Evolutionary conservation across 352 stramenopile species (phyloP), one percentile per base, ranked within the genome.

Genomic region (Phytophthora pisi): DNA sequence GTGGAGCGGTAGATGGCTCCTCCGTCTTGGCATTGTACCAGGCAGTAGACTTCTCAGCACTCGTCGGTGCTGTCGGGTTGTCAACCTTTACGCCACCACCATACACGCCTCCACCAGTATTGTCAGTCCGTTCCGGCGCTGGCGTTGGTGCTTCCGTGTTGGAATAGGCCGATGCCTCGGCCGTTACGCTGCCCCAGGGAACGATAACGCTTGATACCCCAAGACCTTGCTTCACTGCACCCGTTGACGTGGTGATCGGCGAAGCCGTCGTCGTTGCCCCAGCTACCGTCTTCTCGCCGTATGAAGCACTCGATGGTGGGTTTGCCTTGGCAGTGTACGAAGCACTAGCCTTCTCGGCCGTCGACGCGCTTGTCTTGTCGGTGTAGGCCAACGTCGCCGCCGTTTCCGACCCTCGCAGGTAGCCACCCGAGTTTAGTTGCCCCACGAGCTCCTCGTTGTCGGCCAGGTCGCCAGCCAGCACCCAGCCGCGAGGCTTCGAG

Each of bases 361-460:
- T 42, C 11, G 36, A 16, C n/a, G 16, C n/a, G 18, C 23, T 47
- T 23, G 51, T 24, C 23, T 57, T 57, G 10, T 46, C 51, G 11
- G 5, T 36, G 42, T 54, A 53, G n/a, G 42, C n/a, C 26, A 24
- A 56, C 18, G 36, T 42, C 7, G 47, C 42, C 7, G n/a, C 13
- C 23, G 43, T 23, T 23, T 23, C 28, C 10, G 43, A 40, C 51
- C 57, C 57, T 52, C 51, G 50, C 45, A 66, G 16, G 40, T 46
- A 23, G 13, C 51, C 20, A 34, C 4, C 51, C 31, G 24, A 23
- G 5, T 18, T 49, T 49, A 8, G 47, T 53, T 40, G 45, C 45
- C 2, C n/a, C 45, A 8, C 45, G 18, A 13, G 8, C 20, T 51
- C 18, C 45, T 51, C 20, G 45, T 51, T 9, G 10, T 5, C 45